Evolutionary conservation across 208 protist genomes (phyloP).

Genomic region (Leishmania arabica): DNA sequence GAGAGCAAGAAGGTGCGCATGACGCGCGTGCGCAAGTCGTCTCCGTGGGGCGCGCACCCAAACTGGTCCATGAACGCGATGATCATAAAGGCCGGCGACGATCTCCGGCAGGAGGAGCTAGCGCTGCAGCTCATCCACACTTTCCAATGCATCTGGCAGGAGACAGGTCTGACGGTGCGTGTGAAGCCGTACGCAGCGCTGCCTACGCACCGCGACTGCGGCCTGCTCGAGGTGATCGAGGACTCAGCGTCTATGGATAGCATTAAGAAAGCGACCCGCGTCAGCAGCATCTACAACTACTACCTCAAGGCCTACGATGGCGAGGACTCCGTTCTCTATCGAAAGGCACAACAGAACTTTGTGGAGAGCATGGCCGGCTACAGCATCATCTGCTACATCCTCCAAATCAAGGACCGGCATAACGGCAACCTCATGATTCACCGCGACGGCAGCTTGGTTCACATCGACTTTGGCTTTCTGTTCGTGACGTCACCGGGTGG

Average conservation of each 20-base stretch:
- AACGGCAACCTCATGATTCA: conserved; percentile 96
- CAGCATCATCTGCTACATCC: conserved; percentile 93
- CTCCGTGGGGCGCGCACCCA: conserved; percentile 80
- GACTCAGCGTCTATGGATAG: conserved; percentile 89
- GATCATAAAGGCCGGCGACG: conserved; percentile 94
- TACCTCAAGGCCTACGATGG: conserved; percentile 78
- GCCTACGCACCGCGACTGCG: conserved; percentile 75
- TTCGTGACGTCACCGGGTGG: conserved; percentile 96
- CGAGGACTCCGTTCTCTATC: conserved; percentile 56
- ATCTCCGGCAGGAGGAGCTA: conserved; percentile 94
- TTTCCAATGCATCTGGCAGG: conserved; percentile 87
- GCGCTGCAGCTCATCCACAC: conserved; percentile 90
- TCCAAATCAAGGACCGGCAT: conserved; percentile 96
- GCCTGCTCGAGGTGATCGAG: conserved; percentile 89
- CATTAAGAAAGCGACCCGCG: conserved; percentile 86
- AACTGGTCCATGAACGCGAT: conserved; percentile 86
- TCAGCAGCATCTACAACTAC: conserved; percentile 77
- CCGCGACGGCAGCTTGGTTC: conserved; percentile 90
- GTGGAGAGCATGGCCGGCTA: conserved; percentile 95
- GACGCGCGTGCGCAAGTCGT: conserved; percentile 56
- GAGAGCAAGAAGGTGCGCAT: conserved; percentile 54
- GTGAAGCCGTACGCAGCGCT: conserved; percentile 85
- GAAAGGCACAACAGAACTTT: conserved; percentile 89
- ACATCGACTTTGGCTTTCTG: conserved; percentile 99
- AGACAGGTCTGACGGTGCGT: conserved; percentile 79